Evolutionary conservation across 2,329 filamentous ascomycete genomes (phyloP).

Genomic region (Seiridium unicorne): DNA sequence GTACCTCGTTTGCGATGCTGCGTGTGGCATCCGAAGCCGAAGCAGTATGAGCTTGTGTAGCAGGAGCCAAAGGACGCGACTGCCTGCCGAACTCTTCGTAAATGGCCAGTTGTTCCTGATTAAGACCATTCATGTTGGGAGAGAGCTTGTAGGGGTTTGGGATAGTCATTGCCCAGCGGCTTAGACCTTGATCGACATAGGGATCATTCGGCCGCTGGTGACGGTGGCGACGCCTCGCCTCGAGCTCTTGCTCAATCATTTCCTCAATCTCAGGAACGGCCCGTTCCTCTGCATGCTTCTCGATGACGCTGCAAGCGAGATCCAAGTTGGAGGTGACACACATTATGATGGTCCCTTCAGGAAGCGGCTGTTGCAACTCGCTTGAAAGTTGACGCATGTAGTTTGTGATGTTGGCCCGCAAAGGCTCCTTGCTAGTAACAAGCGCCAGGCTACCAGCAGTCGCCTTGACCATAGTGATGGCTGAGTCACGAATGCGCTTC

Average conservation of each 20-base stretch:
- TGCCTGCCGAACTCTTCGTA: constrained; percentile 96
- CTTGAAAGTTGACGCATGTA: constrained; percentile 76
- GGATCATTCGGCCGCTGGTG: constrained; percentile 75
- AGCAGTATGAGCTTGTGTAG: constrained; percentile 53
- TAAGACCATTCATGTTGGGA: constrained; percentile 67
- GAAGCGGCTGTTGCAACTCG: constrained; percentile 76
- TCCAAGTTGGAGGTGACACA: constrained; percentile 98
- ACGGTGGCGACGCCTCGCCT: constrained; percentile 74
- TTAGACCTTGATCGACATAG: constrained; percentile 79
- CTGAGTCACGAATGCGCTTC: constrained; percentile 79
- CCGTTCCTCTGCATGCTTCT: constrained; percentile 91
- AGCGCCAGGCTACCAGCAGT: constrained; percentile 90
- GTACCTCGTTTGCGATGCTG: constrained; percentile 61
- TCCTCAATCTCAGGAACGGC: constrained; percentile 94
- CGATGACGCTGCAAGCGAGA: constrained; percentile 87
- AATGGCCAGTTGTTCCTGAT: constrained; percentile 88
- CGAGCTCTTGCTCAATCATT: constrained; percentile 79
- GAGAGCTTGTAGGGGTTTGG: constrained; percentile 90
- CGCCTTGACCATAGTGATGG: constrained; percentile 91
- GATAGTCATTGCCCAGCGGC: constrained; percentile 89
- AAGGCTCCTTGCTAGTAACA: constrained; percentile 96
- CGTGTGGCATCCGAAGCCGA: constrained; percentile 61
- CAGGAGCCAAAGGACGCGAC: constrained; percentile 61
- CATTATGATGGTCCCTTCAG: constrained; percentile 95
- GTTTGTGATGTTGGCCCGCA: constrained; percentile 95